Evolutionary conservation across 805 yeast species (phyloP).

Genomic region (Wickerhamiella sergipiensis): DNA sequence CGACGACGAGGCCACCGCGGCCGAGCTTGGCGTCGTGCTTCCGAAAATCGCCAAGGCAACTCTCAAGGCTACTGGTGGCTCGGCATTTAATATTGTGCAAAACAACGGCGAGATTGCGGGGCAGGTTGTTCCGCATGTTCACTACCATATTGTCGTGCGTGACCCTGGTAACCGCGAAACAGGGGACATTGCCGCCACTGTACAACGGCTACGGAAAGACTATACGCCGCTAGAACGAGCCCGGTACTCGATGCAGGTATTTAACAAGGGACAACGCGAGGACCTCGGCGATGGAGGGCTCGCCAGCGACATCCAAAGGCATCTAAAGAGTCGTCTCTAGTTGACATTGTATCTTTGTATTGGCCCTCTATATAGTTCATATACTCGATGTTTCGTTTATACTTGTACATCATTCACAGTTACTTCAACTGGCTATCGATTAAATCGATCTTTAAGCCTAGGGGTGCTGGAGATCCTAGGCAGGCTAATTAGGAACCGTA

Average conservation of each 20-base stretch:
- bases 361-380: no score
- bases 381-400: no score
- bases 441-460: no score
- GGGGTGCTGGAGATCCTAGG: no score
- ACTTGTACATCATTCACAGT: no score
- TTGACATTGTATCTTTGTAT: not conserved
- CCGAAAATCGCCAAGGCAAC: slow-evolving; percentile 19
- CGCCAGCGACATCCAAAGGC: no score
- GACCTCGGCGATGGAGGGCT: not conserved
- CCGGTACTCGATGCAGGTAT: slow-evolving; percentile 19
- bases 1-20: slow-evolving; percentile 10
- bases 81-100: slow-evolving; percentile 26
- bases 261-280: slow-evolving; percentile 20
- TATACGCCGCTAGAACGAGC: slow-evolving; percentile 8
- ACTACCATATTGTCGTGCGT: slow-evolving; percentile 79
- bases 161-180: slow-evolving; percentile 3
- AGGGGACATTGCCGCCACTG: slow-evolving; percentile 3
- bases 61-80: slow-evolving; percentile 12
- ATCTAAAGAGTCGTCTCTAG: not conserved
- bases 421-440: no score
- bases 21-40: slow-evolving; percentile 15
- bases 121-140: slow-evolving; percentile 86
- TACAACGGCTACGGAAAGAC: slow-evolving; percentile 2
- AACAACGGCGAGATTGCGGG: slow-evolving; percentile 79
- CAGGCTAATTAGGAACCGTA: no score